These are phyloP conservation scores for Biscogniauxia sp. DNA, from an alignment of 2,329 filamentous ascomycete species.

Conservation along the genomic window DNA sequence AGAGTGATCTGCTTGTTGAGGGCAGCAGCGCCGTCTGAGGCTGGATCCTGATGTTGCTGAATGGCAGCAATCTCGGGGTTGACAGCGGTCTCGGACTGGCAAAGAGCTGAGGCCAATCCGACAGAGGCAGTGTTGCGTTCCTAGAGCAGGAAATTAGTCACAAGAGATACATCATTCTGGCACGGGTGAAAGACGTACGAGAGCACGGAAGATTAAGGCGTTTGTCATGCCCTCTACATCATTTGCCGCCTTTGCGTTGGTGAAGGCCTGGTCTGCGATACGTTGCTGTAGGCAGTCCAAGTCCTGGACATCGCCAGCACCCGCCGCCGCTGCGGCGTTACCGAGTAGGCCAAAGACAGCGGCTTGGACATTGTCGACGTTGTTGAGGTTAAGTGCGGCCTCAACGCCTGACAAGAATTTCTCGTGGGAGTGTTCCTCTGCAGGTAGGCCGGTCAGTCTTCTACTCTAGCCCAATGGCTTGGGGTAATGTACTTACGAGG, in stretches of 20 bases:
- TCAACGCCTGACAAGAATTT: constrained; percentile 29
- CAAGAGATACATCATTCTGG: no score
- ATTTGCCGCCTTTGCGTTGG: constrained; percentile 52
- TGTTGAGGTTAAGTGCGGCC: constrained; percentile 30
- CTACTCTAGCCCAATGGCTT: not conserved
- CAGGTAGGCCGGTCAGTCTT: not conserved
- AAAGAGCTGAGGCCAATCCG: constrained; percentile 55
- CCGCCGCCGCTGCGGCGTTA: constrained; percentile 44
- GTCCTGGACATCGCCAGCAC: constrained; percentile 39
- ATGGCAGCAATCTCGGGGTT: constrained; percentile 66
- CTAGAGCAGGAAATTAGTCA: constrained; percentile 7
- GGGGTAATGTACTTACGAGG: constrained; percentile 25
- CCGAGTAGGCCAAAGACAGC: constrained; percentile 40
- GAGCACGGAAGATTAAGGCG: constrained; percentile 52
- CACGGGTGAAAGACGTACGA: constrained; percentile 48
- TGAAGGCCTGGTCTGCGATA: constrained; percentile 58
- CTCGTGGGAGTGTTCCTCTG: constrained; percentile 35
- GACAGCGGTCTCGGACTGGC: constrained; percentile 50
- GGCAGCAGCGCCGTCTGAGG: constrained; percentile 52
- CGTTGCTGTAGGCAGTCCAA: constrained; percentile 46
- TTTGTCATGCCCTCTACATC: constrained; percentile 54
- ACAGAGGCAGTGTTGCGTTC: constrained; percentile 62
- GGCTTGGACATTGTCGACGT: constrained; percentile 31
- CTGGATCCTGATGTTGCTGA: constrained; percentile 66
- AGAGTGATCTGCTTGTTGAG: constrained; percentile 62